These are phyloP conservation scores for Mortierella sp. DNA, from an alignment of 371 early-diverging fungal species.

Conservation along the genomic window DNA sequence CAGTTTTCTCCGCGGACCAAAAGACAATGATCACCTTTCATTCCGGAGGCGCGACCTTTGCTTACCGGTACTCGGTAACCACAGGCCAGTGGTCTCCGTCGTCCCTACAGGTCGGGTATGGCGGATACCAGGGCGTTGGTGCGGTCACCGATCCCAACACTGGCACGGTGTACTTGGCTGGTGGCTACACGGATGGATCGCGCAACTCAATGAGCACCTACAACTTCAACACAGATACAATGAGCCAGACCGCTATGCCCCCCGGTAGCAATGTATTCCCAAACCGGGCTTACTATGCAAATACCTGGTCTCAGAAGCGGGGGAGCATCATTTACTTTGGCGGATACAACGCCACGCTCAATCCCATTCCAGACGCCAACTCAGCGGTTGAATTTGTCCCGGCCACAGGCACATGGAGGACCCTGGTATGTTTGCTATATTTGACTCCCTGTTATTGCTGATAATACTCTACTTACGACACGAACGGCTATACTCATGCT, in stretches of 20 bases:
- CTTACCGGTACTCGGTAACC: slow-evolving; percentile 14
- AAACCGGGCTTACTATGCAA: slow-evolving; percentile 23
- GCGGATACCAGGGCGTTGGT: slow-evolving; percentile 17
- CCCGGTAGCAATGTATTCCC: neutral
- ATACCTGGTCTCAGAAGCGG: slow-evolving; percentile 22
- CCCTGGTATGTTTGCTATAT: slow-evolving; percentile 26
- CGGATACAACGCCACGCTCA: slow-evolving; percentile 19
- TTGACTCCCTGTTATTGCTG: neutral
- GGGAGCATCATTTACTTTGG: slow-evolving; percentile 48
- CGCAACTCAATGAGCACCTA: slow-evolving; percentile 22
- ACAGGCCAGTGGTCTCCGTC: slow-evolving; percentile 20
- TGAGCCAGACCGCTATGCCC: slow-evolving; percentile 1
- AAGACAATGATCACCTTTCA: slow-evolving; percentile 40
- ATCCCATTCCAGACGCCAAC: neutral
- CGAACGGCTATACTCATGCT: neutral
- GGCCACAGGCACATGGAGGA: neutral
- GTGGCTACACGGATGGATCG: slow-evolving; percentile 8
- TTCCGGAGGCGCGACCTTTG: neutral
- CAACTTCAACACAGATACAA: slow-evolving; percentile 16
- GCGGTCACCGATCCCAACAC: slow-evolving; percentile 35
- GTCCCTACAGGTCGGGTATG: neutral
- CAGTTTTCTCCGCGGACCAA: slow-evolving; percentile 31
- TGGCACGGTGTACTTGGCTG: slow-evolving; percentile 36
- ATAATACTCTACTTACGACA: too few species aligned
- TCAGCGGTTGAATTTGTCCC: slow-evolving; percentile 28